Conservation (phyloP, 1,139 yeast species). For the Waltiozyma sp. region DNA sequence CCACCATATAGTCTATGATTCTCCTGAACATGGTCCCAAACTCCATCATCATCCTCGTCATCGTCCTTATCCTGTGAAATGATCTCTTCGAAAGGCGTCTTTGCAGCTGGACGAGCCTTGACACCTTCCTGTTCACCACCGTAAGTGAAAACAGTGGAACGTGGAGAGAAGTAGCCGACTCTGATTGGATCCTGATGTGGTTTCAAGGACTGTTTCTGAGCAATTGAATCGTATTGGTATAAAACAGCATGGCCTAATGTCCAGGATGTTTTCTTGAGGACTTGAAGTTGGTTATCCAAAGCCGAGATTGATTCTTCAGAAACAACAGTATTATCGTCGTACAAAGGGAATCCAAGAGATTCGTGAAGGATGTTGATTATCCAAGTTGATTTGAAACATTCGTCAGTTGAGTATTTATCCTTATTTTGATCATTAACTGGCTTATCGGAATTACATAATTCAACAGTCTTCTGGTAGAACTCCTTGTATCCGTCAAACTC, state of each 20-base stretch:
- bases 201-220: constrained; percentile 3
- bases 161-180: constrained; percentile 40
- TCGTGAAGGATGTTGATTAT: constrained; percentile 57
- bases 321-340: constrained; percentile 26
- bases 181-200: constrained; percentile 6
- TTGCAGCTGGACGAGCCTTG: constrained; percentile 33
- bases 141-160: constrained; percentile 35
- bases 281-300: constrained; percentile 27
- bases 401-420: constrained; percentile 21
- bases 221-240: constrained; percentile 34
- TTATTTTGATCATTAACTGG: constrained; percentile 36
- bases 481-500: constrained; percentile 13
- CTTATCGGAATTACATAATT: constrained; percentile 9
- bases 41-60: constrained; percentile 18
- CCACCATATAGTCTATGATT: constrained; percentile 51
- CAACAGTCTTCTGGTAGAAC: constrained; percentile 11
- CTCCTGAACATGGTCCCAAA: constrained; percentile 24
- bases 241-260: constrained; percentile 71
- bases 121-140: constrained; percentile 45
- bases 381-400: constrained; percentile 69
- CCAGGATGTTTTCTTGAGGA: constrained; percentile 72
- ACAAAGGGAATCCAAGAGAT: constrained; percentile 62
- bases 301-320: constrained; percentile 25
- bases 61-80: constrained; percentile 16
- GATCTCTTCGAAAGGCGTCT: constrained; percentile 19